These are phyloP conservation scores for Neoarthrinium moseri DNA, from an alignment of 2,329 filamentous ascomycete genomes.

Conservation along the genomic window DNA sequence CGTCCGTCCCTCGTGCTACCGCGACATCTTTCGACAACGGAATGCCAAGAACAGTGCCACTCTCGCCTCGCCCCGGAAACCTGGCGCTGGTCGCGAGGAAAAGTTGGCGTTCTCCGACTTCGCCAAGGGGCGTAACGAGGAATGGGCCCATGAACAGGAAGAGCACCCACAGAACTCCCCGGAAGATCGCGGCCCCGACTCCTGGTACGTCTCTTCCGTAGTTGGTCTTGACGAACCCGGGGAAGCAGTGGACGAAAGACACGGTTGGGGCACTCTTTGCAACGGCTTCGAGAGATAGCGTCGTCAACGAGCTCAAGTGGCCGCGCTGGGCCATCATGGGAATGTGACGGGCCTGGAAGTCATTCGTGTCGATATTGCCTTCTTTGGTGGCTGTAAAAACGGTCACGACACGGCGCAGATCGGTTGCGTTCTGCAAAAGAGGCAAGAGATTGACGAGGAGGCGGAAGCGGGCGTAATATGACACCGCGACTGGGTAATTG, in stretches of 20 bases:
- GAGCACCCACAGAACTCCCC: constrained; percentile 28
- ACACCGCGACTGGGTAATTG: constrained; percentile 47
- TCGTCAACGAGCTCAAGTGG: constrained; percentile 36
- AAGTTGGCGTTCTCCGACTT: constrained; percentile 36
- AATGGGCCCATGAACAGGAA: constrained; percentile 10
- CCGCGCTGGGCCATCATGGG: constrained; percentile 18
- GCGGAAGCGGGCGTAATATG: constrained; percentile 57
- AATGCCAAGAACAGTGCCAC: constrained; percentile 22
- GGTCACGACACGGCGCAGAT: constrained; percentile 52
- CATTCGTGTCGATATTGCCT: constrained; percentile 42
- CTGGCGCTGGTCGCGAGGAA: constrained; percentile 35
- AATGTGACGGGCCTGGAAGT: constrained; percentile 41
- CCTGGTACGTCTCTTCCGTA: constrained; percentile 21
- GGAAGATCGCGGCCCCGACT: constrained; percentile 20
- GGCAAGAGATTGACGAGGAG: constrained; percentile 58
- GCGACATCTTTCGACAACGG: constrained; percentile 19
- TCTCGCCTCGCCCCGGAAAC: constrained; percentile 24
- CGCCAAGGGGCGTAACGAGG: constrained; percentile 24
- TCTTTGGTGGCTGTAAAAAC: constrained; percentile 55
- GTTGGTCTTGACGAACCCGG: constrained; percentile 35
- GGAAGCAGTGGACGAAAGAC: constrained; percentile 38
- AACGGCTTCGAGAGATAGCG: constrained; percentile 47
- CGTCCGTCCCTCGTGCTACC: constrained; percentile 28
- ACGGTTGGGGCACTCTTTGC: constrained; percentile 42
- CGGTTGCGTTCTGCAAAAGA: constrained; percentile 42